Conservation (phyloP, 352 stramenopile species). For the Blastocystis sp. region DNA sequence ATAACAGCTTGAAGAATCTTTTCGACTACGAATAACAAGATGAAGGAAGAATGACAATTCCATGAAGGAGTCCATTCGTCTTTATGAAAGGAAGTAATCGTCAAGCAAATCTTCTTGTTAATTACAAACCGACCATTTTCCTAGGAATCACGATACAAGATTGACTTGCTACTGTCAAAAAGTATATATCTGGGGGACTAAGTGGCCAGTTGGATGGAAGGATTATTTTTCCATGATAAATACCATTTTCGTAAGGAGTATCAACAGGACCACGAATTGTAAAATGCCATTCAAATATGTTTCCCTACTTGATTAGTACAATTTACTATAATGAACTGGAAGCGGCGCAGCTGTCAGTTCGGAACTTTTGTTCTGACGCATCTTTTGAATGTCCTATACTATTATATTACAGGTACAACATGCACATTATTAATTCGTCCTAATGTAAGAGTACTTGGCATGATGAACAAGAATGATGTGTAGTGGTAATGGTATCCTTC, state of each 20-base stretch:
- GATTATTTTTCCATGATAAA: conserved; percentile 96
- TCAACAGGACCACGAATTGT: conserved; percentile 90
- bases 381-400: conserved; percentile 32
- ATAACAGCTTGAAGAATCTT: conserved; percentile 95
- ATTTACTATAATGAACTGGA: neutral
- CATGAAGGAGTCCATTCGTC: conserved; percentile 94
- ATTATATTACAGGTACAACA: neutral
- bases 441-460: conserved; percentile 22
- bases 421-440: conserved; percentile 55
- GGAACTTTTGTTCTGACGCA: conserved; percentile 21
- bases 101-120: conserved; percentile 96
- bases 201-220: conserved; percentile 88
- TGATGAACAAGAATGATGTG: neutral
- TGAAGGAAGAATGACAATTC: neutral
- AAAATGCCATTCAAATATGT: conserved; percentile 92
- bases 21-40: conserved; percentile 74
- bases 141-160: neutral
- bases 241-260: conserved; percentile 91
- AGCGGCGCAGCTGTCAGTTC: conserved; percentile 26
- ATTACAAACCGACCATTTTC: conserved; percentile 93
- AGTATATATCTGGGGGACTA: conserved; percentile 95
- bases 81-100: conserved; percentile 92
- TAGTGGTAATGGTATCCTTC: neutral
- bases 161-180: conserved; percentile 78
- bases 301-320: conserved; percentile 72